Evolutionary conservation across 306 rosid genomes (phyloP).

Genomic region (Prunus kanzakura): DNA sequence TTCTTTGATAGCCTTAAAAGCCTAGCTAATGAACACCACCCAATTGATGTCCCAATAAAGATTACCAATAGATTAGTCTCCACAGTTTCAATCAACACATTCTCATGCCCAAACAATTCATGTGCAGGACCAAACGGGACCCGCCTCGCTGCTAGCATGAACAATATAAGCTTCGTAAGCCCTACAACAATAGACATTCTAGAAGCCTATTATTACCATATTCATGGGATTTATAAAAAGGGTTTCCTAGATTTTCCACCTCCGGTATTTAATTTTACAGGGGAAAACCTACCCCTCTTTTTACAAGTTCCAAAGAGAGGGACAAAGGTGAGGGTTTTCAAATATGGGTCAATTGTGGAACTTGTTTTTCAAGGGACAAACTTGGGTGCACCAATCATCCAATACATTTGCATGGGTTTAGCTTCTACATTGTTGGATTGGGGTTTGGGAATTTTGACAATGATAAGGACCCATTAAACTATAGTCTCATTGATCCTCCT

Average conservation of each 20-base stretch:
- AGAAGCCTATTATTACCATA: conserved; percentile 41
- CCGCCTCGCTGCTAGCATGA: conserved; percentile 48
- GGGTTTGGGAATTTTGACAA: conserved; percentile 58
- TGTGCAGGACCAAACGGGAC: conserved; percentile 28
- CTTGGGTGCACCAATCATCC: conserved; percentile 45
- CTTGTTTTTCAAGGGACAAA: conserved; percentile 50
- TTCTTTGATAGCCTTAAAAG: conserved; percentile 36
- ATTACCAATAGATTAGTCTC: conserved; percentile 22
- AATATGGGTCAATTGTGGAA: conserved; percentile 33
- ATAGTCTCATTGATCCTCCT: conserved; percentile 56
- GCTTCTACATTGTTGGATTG: conserved; percentile 44
- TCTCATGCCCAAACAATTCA: conserved; percentile 28
- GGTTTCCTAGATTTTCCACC: conserved; percentile 41
- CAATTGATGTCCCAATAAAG: conserved; percentile 33
- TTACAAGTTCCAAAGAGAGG: conserved; percentile 26
- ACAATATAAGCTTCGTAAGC: conserved; percentile 49
- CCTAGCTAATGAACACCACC: conserved; percentile 29
- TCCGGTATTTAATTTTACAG: conserved; percentile 38
- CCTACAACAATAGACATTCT: conserved; percentile 24
- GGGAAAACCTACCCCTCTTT: conserved; percentile 13
- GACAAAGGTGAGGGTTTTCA: conserved; percentile 39
- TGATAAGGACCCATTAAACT: conserved; percentile 31
- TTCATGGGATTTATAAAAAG: conserved; percentile 28
- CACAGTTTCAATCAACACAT: conserved; percentile 37
- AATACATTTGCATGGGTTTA: conserved; percentile 58